Evolutionary conservation across 1,284 basidiomycete genomes (phyloP).

Genomic region (Naganishia albida): DNA sequence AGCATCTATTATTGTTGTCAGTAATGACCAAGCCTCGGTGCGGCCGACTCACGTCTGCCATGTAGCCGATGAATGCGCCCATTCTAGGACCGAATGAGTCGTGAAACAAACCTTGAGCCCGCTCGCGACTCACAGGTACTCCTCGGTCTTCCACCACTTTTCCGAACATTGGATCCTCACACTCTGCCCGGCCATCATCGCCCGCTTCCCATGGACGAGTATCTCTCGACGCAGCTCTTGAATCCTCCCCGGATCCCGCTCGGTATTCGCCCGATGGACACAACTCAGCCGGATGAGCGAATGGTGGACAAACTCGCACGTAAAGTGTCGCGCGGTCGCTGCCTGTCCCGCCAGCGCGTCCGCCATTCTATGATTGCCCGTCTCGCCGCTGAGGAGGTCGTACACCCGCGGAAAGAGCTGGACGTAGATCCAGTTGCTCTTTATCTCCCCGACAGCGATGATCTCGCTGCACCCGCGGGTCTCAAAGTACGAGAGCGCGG

Average conservation of each 20-base stretch:
- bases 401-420: slow-evolving; percentile 36
- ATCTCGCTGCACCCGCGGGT: slow-evolving; percentile 36
- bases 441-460: slow-evolving; percentile 28
- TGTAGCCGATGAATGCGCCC: slow-evolving; percentile 37
- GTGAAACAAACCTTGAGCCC: not conserved
- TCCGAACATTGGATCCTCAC: slow-evolving; percentile 34
- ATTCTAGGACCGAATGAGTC: slow-evolving; percentile 2
- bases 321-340: not conserved
- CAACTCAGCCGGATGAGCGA: slow-evolving; percentile 35
- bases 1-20: slow-evolving; percentile 4
- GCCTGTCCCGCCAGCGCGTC: not conserved
- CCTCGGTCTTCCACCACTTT: slow-evolving; percentile 35
- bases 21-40: too few species aligned
- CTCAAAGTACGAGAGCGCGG: slow-evolving; percentile 37
- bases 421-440: slow-evolving; percentile 38
- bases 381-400: slow-evolving; percentile 13
- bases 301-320: slow-evolving; percentile 33
- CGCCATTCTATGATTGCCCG: not conserved
- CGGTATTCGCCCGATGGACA: slow-evolving; percentile 37
- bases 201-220: slow-evolving; percentile 24
- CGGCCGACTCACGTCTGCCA: slow-evolving; percentile 38
- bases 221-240: slow-evolving; percentile 32
- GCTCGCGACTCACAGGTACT: slow-evolving; percentile 29
- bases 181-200: slow-evolving; percentile 33
- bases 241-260: slow-evolving; percentile 27